Evolutionary conservation across 495 filamentous ascomycete species (phyloP).

Genomic region (Rhizodiscina lignyota): DNA sequence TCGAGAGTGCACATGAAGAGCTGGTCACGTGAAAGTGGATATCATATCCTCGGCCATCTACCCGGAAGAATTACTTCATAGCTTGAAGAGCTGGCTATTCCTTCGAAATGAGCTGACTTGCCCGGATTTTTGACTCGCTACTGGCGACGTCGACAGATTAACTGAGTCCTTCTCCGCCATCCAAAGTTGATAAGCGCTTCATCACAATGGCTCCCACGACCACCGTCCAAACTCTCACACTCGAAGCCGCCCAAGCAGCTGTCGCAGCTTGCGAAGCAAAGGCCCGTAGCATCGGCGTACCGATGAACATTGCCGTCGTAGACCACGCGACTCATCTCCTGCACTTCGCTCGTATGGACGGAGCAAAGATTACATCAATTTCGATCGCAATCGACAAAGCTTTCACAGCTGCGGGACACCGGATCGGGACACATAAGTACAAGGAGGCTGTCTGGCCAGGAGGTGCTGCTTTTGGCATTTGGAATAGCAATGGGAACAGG

Average conservation of each 20-base stretch:
- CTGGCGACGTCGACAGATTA: too few species aligned
- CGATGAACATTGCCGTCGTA: constrained; percentile 24
- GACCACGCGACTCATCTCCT: constrained; percentile 18
- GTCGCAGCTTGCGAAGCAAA: constrained; percentile 16
- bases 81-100: too few species aligned
- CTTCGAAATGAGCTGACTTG: too few species aligned
- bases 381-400: constrained; percentile 25
- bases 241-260: constrained; percentile 19
- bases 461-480: constrained; percentile 21
- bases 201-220: constrained; percentile 8
- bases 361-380: constrained; percentile 23
- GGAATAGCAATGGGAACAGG: constrained; percentile 19
- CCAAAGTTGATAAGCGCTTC: neutral
- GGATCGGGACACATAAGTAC: constrained; percentile 19
- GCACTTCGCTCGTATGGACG: constrained; percentile 23
- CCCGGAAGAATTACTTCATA: too few species aligned
- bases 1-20: too few species aligned
- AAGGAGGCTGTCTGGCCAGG: constrained; percentile 21
- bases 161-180: too few species aligned
- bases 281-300: constrained; percentile 16
- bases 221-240: constrained; percentile 14
- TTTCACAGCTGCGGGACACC: constrained; percentile 24
- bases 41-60: too few species aligned
- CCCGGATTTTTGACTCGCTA: too few species aligned
- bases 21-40: too few species aligned